Evolutionary conservation across 2,329 filamentous ascomycete species (phyloP).

Genomic region (Fusarium palustre): DNA sequence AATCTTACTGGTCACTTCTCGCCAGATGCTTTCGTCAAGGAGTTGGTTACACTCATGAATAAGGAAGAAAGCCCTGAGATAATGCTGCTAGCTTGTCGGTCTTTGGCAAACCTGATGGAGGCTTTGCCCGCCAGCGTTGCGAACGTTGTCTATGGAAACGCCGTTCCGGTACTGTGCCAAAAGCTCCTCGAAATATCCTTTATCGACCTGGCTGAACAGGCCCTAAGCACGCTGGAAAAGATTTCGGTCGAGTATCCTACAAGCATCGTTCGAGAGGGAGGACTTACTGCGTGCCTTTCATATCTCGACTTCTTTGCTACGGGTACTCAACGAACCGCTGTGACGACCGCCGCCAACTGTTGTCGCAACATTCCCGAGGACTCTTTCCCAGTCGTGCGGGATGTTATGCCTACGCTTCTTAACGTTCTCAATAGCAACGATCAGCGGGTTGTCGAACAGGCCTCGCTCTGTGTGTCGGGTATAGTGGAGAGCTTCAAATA

Average conservation of each 20-base stretch:
- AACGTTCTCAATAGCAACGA: constrained; percentile 93
- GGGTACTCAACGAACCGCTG: constrained; percentile 94
- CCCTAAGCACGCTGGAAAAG: constrained; percentile 95
- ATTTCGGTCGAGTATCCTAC: constrained; percentile 96
- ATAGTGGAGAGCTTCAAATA: constrained; percentile 98
- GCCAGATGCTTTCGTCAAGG: constrained; percentile 94
- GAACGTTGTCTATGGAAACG: constrained; percentile 97
- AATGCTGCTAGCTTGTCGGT: constrained; percentile 96
- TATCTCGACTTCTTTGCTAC: constrained; percentile 98
- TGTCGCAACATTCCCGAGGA: constrained; percentile 97
- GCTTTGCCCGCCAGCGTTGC: constrained; percentile 91
- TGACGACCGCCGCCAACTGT: constrained; percentile 97
- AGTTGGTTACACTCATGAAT: constrained; percentile 91
- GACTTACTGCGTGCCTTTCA: constrained; percentile 92
- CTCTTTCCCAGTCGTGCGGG: constrained; percentile 88
- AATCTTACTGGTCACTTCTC: constrained; percentile 95
- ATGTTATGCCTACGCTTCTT: constrained; percentile 96
- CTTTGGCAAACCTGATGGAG: constrained; percentile 97
- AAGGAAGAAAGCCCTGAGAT: constrained; percentile 96
- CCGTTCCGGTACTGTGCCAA: constrained; percentile 92
- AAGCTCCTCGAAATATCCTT: constrained; percentile 96
- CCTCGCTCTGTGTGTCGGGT: constrained; percentile 91
- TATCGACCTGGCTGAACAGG: constrained; percentile 97
- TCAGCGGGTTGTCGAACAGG: constrained; percentile 96
- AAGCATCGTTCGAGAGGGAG: constrained; percentile 94